A percentile compares a stretch with the other conserved stretches of the same genome.
Evolutionary conservation across 441 rosid species (phyloP).

Genomic region (Breynia disticha): DNA sequence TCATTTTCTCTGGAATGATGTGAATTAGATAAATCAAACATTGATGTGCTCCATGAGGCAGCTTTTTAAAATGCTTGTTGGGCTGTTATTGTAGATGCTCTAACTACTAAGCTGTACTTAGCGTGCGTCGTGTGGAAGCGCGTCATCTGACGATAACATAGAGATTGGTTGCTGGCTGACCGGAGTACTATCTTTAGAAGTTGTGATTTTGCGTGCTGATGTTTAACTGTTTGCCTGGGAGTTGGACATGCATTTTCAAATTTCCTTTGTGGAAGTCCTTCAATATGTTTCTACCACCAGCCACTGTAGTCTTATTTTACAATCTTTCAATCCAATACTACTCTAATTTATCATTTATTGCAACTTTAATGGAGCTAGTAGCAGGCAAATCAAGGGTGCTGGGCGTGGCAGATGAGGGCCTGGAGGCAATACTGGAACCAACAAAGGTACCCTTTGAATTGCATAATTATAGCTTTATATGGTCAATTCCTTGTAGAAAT

Average conservation of each 20-base stretch:
- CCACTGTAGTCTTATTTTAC: no score
- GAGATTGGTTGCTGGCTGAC: conserved; percentile 42
- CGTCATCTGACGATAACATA: conserved; percentile 28
- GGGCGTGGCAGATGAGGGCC: conserved; percentile 61
- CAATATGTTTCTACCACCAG: no score
- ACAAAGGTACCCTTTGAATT: conserved; percentile 30
- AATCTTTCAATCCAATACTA: no score
- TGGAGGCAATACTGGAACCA: conserved; percentile 39
- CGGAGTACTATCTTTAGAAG: conserved; percentile 15
- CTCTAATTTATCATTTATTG: no score
- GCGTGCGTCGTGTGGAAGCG: conserved; percentile 36
- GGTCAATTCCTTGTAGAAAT: no score
- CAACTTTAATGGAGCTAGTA: conserved; percentile 28
- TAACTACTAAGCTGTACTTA: background rate
- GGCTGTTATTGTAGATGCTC: no score
- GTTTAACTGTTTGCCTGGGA: no score
- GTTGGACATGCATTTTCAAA: no score
- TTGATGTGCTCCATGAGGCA: conserved; percentile 32
- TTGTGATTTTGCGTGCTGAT: no score
- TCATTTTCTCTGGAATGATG: conserved; percentile 37
- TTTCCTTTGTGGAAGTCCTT: no score
- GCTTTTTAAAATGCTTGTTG: no score
- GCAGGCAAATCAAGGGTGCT: conserved; percentile 48
- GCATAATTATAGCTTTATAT: no score
- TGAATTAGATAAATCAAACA: conserved; percentile 44